Percentiles rank a stretch among this genome's conserved stretches.
Conservation (phyloP, 2,329 filamentous ascomycete genomes). For the Cryphonectria naterciae region DNA sequence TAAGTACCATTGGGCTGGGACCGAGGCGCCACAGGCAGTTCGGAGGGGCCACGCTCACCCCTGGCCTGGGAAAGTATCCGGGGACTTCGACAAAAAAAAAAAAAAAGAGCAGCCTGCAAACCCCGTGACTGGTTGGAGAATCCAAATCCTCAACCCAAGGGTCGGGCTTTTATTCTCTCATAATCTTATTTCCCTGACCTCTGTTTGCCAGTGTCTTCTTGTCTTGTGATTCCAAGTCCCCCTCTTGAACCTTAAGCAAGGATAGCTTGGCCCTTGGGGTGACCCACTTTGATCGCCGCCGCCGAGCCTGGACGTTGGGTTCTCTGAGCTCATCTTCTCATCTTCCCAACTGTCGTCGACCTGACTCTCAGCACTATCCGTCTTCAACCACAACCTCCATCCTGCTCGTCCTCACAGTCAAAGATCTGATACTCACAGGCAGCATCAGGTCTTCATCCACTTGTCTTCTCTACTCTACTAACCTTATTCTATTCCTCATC, state of each 20-base stretch:
- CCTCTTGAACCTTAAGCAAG: neutral
- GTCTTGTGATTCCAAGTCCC: neutral
- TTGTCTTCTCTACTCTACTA: neutral
- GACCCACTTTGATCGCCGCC: constrained; percentile 16
- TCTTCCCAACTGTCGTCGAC: neutral
- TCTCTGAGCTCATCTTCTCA: constrained; percentile 12
- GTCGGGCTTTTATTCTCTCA: neutral
- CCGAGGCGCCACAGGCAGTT: neutral
- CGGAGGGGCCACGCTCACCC: constrained; percentile 14
- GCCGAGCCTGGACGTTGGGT: neutral
- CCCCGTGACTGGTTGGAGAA: neutral
- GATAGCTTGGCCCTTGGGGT: constrained; percentile 3
- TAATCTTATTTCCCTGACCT: neutral
- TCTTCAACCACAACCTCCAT: neutral
- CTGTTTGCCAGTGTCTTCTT: neutral
- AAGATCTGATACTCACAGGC: constrained; percentile 3
- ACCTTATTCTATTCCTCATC: neutral
- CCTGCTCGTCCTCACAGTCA: neutral
- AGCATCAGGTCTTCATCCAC: neutral
- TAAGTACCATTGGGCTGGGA: constrained; percentile 3
- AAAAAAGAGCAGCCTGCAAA: neutral
- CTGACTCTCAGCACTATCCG: neutral
- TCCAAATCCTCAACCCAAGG: neutral
- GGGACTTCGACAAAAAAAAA: neutral
- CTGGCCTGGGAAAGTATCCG: constrained; percentile 2